A percentile compares a stretch with the other conserved stretches of the same genome.
Conservation (phyloP, 192 early-diverging fungal genomes). For the Coemansia sp. region DNA sequence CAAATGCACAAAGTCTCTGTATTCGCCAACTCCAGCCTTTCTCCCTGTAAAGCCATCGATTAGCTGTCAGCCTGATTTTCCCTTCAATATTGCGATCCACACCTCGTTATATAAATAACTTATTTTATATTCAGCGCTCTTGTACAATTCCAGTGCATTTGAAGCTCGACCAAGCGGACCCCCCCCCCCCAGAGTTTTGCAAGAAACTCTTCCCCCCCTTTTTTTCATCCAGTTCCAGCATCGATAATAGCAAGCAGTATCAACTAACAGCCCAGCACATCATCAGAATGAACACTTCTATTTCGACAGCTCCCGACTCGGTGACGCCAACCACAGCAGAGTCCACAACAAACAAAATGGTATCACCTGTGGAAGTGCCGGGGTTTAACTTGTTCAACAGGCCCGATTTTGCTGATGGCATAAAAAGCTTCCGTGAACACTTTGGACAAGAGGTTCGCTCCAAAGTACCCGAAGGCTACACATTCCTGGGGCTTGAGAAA, state of each 20-base stretch:
- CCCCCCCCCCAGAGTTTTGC: not conserved
- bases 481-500: conserved; percentile 42
- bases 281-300: conserved; percentile 9
- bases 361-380: conserved; percentile 1
- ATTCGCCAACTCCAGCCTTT: not conserved
- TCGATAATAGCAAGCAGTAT: not conserved
- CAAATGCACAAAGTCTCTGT: not conserved
- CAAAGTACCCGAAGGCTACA: conserved; percentile 43
- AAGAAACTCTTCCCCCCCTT: not conserved
- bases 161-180: not conserved
- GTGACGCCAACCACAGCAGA: conserved; percentile 11
- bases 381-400: conserved; percentile 26
- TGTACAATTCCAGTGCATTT: not conserved
- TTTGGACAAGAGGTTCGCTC: conserved; percentile 39
- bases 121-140: not conserved
- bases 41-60: not conserved
- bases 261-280: not conserved
- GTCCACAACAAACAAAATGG: conserved; percentile 9
- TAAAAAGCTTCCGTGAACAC: conserved; percentile 44
- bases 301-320: conserved; percentile 2
- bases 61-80: not conserved
- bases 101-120: not conserved
- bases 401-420: conserved; percentile 35
- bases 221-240: not conserved
- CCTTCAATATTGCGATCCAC: not conserved